phyloP scores from a whole-genome alignment of 2,329 filamentous ascomycete species.

The Fusarium sp. region DNA sequence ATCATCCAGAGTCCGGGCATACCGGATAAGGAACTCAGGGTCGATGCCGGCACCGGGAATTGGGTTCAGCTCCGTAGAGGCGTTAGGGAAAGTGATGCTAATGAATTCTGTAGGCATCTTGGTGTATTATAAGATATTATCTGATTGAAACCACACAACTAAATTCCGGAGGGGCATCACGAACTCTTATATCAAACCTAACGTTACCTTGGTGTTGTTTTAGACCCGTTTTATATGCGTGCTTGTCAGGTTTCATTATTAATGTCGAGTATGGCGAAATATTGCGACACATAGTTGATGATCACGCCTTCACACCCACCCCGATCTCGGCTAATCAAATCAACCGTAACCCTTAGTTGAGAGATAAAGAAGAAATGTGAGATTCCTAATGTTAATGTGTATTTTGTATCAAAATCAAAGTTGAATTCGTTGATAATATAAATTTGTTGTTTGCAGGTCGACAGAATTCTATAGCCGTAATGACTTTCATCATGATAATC shows the following conservation, averaged over 20 bases:
- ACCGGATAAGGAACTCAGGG: conserved; percentile 66
- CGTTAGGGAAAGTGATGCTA: conserved; percentile 67
- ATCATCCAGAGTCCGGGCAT: conserved; percentile 69
- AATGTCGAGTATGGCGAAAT: conserved; percentile 46
- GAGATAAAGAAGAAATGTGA: background rate
- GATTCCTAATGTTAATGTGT: accelerated
- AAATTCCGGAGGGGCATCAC: background rate
- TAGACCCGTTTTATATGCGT: conserved; percentile 1
- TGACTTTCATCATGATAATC: background rate
- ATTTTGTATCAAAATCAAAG: too few relatives aligned
- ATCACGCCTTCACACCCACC: conserved; percentile 44
- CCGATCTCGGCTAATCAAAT: conserved; percentile 42
- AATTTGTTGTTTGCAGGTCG: background rate
- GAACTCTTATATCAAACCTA: background rate
- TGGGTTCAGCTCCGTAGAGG: conserved; percentile 67
- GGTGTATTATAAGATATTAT: background rate
- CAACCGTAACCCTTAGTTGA: conserved; percentile 1
- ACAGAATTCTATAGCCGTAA: background rate
- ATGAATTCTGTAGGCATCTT: conserved; percentile 66
- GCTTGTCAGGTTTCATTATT: conserved; percentile 36
- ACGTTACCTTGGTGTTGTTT: background rate
- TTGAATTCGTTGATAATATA: background rate
- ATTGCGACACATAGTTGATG: conserved; percentile 43
- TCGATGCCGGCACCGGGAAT: conserved; percentile 66
- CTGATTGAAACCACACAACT: background rate